Evolutionary conservation across 441 rosid genomes (phyloP).

Genomic region (Metrosideros polymorpha): DNA sequence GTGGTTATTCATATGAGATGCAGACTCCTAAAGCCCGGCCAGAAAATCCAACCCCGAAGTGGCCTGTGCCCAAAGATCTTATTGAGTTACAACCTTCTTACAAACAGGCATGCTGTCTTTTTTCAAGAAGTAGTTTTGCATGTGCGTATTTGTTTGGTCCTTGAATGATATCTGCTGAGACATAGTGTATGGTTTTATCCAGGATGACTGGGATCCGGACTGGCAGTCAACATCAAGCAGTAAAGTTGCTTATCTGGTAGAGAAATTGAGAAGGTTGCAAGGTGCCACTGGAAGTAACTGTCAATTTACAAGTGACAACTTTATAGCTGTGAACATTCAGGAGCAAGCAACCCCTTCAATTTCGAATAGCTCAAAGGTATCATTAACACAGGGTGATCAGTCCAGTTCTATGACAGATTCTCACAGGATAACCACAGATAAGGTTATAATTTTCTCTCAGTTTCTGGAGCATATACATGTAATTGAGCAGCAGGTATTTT

Average conservation of each 20-base stretch:
- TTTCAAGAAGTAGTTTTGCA: neutral
- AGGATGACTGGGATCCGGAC: conserved; percentile 98
- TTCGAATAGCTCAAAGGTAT: neutral
- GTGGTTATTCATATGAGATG: conserved; percentile 79
- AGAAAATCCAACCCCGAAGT: conserved; percentile 92
- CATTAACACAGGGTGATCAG: neutral
- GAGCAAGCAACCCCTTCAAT: conserved; percentile 12
- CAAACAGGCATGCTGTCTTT: conserved; percentile 50
- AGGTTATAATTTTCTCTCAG: conserved; percentile 90
- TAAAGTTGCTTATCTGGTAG: conserved; percentile 76
- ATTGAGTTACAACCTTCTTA: conserved; percentile 96
- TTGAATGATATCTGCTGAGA: neutral
- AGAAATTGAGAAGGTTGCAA: conserved; percentile 58
- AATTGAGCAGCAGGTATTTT: conserved; percentile 81
- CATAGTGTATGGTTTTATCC: conserved; percentile 13
- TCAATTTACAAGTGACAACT: conserved; percentile 11
- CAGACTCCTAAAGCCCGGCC: conserved; percentile 80
- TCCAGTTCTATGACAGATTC: conserved; percentile 17
- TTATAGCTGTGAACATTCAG: conserved; percentile 12
- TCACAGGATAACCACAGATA: conserved; percentile 32
- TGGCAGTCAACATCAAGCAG: conserved; percentile 97
- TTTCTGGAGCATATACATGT: conserved; percentile 94
- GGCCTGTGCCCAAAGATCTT: conserved; percentile 97
- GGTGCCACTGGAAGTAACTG: conserved; percentile 25
- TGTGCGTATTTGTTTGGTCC: neutral